Conservation (phyloP, 352 stramenopile species). For the Pythium aquatile region DNA sequence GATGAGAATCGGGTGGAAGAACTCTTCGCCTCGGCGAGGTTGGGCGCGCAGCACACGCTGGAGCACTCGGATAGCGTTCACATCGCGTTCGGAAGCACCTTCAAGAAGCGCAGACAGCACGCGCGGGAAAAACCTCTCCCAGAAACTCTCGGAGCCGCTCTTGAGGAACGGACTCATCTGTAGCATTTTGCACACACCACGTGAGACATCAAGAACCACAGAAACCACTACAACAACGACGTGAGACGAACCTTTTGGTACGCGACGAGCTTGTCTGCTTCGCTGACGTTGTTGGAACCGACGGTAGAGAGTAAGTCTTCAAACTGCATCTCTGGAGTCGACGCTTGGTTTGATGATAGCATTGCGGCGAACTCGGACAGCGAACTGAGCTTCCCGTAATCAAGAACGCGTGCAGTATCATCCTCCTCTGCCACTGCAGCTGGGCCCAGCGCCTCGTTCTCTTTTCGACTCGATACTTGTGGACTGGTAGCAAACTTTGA, state of each 20-base stretch:
- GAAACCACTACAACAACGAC: not conserved
- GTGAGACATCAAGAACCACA: not conserved
- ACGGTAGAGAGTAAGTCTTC: constrained; percentile 45
- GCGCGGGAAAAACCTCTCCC: constrained; percentile 24
- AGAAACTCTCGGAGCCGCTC: constrained; percentile 24
- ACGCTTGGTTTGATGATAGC: constrained; percentile 10
- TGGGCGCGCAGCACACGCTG: constrained; percentile 45
- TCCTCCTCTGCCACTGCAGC: not conserved
- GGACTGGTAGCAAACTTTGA: constrained; percentile 25
- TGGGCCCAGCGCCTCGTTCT: not conserved
- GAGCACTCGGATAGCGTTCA: constrained; percentile 54
- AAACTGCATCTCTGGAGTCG: constrained; percentile 29
- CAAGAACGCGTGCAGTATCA: constrained; percentile 2
- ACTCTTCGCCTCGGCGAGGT: constrained; percentile 40
- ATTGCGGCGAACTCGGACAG: constrained; percentile 26
- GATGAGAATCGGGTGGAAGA: constrained; percentile 57
- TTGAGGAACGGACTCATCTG: constrained; percentile 29
- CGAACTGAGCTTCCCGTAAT: constrained; percentile 20
- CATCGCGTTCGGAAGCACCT: constrained; percentile 41
- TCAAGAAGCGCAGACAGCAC: constrained; percentile 30
- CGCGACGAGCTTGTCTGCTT: constrained; percentile 35
- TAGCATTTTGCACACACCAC: not conserved
- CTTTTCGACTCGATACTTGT: constrained; percentile 13
- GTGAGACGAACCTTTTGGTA: constrained; percentile 45
- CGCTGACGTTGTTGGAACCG: constrained; percentile 47